Evolutionary conservation across 2,329 filamentous ascomycete species (phyloP).

Genomic region (Pseudogymnoascus sp.): DNA sequence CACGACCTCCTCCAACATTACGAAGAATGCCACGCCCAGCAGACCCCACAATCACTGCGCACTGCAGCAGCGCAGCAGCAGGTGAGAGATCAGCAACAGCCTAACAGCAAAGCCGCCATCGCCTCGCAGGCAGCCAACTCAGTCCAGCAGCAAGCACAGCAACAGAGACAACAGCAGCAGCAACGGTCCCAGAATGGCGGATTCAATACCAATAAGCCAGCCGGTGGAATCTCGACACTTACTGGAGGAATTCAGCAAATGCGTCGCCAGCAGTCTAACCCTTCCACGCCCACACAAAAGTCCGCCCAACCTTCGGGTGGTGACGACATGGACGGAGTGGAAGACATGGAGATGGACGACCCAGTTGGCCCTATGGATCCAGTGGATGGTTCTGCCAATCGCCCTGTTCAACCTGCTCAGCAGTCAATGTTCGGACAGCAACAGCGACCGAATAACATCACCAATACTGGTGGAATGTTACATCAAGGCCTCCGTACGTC

Average conservation of each 20-base stretch:
- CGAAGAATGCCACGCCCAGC: constrained; percentile 83
- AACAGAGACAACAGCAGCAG: constrained; percentile 29
- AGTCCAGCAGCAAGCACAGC: constrained; percentile 43
- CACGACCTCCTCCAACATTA: constrained; percentile 96
- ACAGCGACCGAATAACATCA: constrained; percentile 67
- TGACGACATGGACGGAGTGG: constrained; percentile 74
- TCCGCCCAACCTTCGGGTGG: constrained; percentile 20
- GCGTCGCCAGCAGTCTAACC: constrained; percentile 26
- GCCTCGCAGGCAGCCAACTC: constrained; percentile 29
- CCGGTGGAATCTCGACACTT: constrained; percentile 18
- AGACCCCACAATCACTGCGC: constrained; percentile 45
- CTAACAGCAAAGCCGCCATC: constrained; percentile 40
- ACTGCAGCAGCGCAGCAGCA: constrained; percentile 32
- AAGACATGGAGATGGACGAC: constrained; percentile 97
- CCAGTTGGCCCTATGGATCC: constrained; percentile 59
- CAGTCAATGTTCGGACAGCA: constrained; percentile 58
- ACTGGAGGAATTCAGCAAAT: constrained; percentile 29
- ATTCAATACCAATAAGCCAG: constrained; percentile 21
- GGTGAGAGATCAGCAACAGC: constrained; percentile 34
- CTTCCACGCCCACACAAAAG: constrained; percentile 27
- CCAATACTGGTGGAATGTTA: constrained; percentile 59
- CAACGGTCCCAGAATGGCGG: constrained; percentile 21
- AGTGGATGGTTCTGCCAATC: constrained; percentile 44
- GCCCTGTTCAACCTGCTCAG: constrained; percentile 61
- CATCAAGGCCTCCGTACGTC: constrained; percentile 78